phyloP scores from a whole-genome alignment of 2,329 filamentous ascomycete species.

The Mycosphaerella arachidis region DNA sequence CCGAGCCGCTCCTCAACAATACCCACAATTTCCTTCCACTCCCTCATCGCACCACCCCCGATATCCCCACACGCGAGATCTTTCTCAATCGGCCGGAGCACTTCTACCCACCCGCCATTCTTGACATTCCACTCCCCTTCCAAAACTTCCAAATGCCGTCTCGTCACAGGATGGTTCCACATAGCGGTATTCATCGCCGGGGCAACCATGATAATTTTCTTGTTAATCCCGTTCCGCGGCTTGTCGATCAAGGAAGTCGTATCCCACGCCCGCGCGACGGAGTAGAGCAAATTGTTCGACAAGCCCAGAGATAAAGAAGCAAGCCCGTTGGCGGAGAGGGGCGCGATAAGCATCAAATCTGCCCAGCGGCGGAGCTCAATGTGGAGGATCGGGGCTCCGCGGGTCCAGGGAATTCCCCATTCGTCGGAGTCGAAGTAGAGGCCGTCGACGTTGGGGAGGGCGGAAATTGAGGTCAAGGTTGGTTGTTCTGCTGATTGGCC shows the following conservation, averaged over 20 bases:
- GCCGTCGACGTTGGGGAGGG: conserved; percentile 68
- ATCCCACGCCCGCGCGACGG: conserved; percentile 85
- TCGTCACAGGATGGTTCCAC: conserved; percentile 82
- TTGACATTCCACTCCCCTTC: conserved; percentile 67
- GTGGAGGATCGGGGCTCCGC: conserved; percentile 77
- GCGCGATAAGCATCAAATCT: conserved; percentile 72
- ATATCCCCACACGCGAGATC: conserved; percentile 78
- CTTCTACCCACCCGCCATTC: conserved; percentile 56
- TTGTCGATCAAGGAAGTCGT: conserved; percentile 57
- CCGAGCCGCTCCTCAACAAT: conserved; percentile 51
- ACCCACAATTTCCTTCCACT: conserved; percentile 70
- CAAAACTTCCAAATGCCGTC: conserved; percentile 63
- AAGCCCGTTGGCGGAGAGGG: conserved; percentile 77
- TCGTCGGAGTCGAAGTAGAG: conserved; percentile 83
- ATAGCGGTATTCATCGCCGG: conserved; percentile 87
- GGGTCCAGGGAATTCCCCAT: conserved; percentile 73
- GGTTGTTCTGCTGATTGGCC: conserved; percentile 78
- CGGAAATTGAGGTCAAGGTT: conserved; percentile 53
- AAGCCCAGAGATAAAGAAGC: conserved; percentile 79
- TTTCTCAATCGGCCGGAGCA: conserved; percentile 70
- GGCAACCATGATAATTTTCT: conserved; percentile 68
- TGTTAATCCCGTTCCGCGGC: conserved; percentile 19
- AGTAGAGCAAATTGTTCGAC: conserved; percentile 68
- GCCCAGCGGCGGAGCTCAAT: conserved; percentile 85
- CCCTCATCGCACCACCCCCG: conserved; percentile 76